A percentile compares a stretch with the other conserved stretches of the same genome.
Conservation (phyloP, 1,139 yeast genomes). For the Trichomonascaceae sp. region DNA sequence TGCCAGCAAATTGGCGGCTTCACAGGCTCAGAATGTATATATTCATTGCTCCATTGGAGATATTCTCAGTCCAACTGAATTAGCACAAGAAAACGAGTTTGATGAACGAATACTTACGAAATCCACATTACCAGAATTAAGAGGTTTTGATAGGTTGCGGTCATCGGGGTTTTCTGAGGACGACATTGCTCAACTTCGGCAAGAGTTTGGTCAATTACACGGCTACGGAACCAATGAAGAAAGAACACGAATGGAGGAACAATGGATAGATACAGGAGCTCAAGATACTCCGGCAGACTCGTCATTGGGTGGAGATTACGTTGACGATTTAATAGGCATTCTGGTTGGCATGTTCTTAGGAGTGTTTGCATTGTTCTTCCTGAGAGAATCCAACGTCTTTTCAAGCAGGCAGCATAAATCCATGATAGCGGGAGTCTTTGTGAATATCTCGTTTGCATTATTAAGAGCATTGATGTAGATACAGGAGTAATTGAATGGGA, state of each 20-base stretch:
- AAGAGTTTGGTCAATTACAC: conserved; percentile 67
- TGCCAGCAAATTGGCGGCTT: background rate
- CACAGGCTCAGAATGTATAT: conserved; percentile 37
- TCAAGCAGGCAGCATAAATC: conserved; percentile 30
- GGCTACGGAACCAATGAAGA: conserved; percentile 36
- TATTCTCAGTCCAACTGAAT: conserved; percentile 49
- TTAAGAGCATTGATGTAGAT: conserved; percentile 23
- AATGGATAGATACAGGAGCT: conserved; percentile 85
- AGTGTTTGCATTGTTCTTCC: conserved; percentile 28
- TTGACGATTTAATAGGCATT: conserved; percentile 32
- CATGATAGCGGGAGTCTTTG: conserved; percentile 29
- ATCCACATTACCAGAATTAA: conserved; percentile 61
- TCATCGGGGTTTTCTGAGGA: conserved; percentile 77
- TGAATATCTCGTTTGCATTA: conserved; percentile 32
- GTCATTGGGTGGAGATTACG: conserved; percentile 29
- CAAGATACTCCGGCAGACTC: conserved; percentile 34
- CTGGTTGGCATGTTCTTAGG: conserved; percentile 36
- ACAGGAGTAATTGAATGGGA: background rate
- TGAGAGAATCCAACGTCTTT: conserved; percentile 26
- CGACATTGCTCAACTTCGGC: conserved; percentile 65
- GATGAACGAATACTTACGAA: conserved; percentile 47
- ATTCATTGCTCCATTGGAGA: conserved; percentile 84
- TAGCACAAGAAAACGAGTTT: conserved; percentile 55
- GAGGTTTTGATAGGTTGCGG: conserved; percentile 79
- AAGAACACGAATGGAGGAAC: conserved; percentile 59